These are phyloP conservation scores for Begonia masoniana DNA, from an alignment of 306 rosid genomes.

Conservation along the genomic window DNA sequence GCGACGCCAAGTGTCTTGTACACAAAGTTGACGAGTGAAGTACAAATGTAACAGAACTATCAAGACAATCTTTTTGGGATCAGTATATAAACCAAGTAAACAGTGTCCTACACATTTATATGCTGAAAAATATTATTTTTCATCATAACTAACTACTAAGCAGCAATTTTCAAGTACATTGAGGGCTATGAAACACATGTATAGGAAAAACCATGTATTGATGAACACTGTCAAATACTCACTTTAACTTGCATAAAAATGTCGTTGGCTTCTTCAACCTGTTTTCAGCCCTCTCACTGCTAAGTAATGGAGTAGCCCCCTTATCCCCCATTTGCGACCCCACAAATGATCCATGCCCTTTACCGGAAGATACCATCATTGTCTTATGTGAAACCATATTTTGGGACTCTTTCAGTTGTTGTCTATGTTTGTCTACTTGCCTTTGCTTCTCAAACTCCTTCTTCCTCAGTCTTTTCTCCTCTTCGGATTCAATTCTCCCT, in stretches of 20 bases:
- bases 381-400: constrained; percentile 56
- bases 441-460: constrained; percentile 79
- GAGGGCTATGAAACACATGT: too few relatives aligned
- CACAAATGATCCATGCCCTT: constrained; percentile 69
- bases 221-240: constrained; percentile 26
- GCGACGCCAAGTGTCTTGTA: too few relatives aligned
- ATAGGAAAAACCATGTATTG: too few relatives aligned
- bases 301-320: constrained; percentile 56
- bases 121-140: too few relatives aligned
- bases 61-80: too few relatives aligned
- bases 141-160: too few relatives aligned
- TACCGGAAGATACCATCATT: constrained; percentile 59
- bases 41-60: too few relatives aligned
- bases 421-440: constrained; percentile 85
- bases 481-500: constrained; percentile 70
- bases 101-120: too few relatives aligned
- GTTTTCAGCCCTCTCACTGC: constrained; percentile 86
- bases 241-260: constrained; percentile 94
- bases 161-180: too few relatives aligned
- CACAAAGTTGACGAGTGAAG: too few relatives aligned
- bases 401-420: constrained; percentile 82
- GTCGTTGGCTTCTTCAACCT: constrained; percentile 97
- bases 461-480: constrained; percentile 68
- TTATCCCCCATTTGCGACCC: constrained; percentile 89
- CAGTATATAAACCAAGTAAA: too few relatives aligned